These are phyloP conservation scores for Candida dubliniensis DNA, from an alignment of 1,139 yeast genomes.

Conservation along the genomic window DNA sequence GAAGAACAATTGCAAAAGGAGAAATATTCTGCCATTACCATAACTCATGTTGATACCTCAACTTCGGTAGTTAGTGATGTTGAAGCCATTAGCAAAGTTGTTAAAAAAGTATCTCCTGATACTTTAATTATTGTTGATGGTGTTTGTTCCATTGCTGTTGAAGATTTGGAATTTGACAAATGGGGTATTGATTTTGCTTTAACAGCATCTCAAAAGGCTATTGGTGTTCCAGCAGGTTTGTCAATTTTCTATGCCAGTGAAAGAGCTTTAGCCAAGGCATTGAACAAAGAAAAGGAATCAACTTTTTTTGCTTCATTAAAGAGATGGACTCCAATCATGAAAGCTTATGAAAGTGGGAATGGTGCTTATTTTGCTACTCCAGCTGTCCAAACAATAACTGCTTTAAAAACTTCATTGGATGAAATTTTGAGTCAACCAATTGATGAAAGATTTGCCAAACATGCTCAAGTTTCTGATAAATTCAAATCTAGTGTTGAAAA, in stretches of 20 bases:
- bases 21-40: slow-evolving; percentile 68
- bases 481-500: slow-evolving; percentile 60
- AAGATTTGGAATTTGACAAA: slow-evolving; percentile 76
- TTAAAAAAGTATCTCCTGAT: slow-evolving; percentile 69
- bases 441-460: slow-evolving; percentile 62
- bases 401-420: slow-evolving; percentile 73
- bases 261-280: slow-evolving; percentile 68
- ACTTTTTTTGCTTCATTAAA: slow-evolving; percentile 74
- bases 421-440: slow-evolving; percentile 66
- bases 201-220: slow-evolving; percentile 93
- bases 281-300: slow-evolving; percentile 52
- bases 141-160: slow-evolving; percentile 92
- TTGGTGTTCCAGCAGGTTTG: slow-evolving; percentile 93
- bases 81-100: slow-evolving; percentile 58
- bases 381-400: slow-evolving; percentile 81
- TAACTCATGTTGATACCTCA: slow-evolving; percentile 95
- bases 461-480: slow-evolving; percentile 58
- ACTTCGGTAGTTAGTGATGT: slow-evolving; percentile 86
- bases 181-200: slow-evolving; percentile 91
- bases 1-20: slow-evolving; percentile 52
- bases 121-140: slow-evolving; percentile 88
- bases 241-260: slow-evolving; percentile 74
- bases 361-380: slow-evolving; percentile 95
- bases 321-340: slow-evolving; percentile 89
- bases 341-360: slow-evolving; percentile 77